Evolutionary conservation across 805 yeast genomes (phyloP), one percentile per base, ranked within the genome.

Genomic region (Clavispora carvajalis): DNA sequence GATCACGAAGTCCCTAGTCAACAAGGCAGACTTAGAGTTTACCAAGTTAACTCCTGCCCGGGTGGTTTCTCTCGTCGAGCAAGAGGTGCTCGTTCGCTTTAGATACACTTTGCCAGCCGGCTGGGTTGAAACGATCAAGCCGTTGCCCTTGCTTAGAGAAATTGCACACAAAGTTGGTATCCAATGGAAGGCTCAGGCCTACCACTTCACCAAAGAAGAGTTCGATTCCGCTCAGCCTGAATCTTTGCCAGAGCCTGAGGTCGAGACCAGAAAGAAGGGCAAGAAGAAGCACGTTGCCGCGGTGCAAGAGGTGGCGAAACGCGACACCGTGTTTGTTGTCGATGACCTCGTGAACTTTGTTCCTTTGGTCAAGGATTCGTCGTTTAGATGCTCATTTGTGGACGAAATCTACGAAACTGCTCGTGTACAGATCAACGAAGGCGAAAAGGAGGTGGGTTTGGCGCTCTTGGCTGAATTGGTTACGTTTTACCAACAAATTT

Each of bases 161-260:
- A 71, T 89, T 47, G 80, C 96, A 9, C 53, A 69, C 39, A 84
- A 85, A 62, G 77, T 81, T 51, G 98, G 98, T 63, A 77, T 91
- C 39, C 99, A 93, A 68, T 82, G 95, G 85, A 64, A 69, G 45
- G 69, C 75, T 9, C 73, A 64, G 46, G 56, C 64, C 9, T 80
- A 77, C 55, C 64, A 59, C 10, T 77, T 78, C 58, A 69, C 77
- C 24, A 57, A 58, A 34, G 78, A 69, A 34, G 60, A 53, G 15
- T 59, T 69, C 33, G 67, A 62, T 22, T 45, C 49, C n/a, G 41
- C 51, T 19, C 42, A 56, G 11, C 72, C 62, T 4, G 26, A 38
- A 8, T 38, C 53, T 8, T 40, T 52, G 5, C 44, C 48, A 7
- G 36, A 49, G 3, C 45, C 46, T 10, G 34, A 19, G 1, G 19